Base-by-base conservation (phyloP, 73 alveolate genomes). In the Urostyla sp. region DNA sequence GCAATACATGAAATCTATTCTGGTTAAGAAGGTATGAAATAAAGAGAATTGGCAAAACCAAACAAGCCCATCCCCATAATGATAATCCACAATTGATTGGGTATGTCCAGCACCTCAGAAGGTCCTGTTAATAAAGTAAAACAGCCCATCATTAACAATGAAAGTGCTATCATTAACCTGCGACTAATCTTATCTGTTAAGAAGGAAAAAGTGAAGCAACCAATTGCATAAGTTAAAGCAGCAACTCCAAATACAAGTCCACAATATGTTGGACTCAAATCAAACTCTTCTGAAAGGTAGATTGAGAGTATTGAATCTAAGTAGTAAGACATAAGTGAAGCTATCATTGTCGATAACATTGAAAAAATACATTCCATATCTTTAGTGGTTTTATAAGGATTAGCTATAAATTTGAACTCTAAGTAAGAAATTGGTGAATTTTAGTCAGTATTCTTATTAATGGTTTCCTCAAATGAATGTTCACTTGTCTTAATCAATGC, bases 241-340 rank as follows among this genome's bases (percentile, higher is more conserved):
- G 79, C 61, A 40, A 63, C 44, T 36, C 61, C 79, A 63, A 63
- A 63, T 28, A 63, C 44, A 43, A 63, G 44, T 2, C 79, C 79
- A n/a, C 37, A 43, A n/a, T n/a, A n/a, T n/a, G n/a, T n/a, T n/a
- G n/a, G n/a, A n/a, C n/a, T n/a, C n/a, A n/a, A n/a, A n/a, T n/a
- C n/a, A n/a, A n/a, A n/a, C n/a, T n/a, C n/a, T n/a, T n/a, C n/a
- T n/a, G n/a, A n/a, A n/a, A n/a, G n/a, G n/a, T n/a, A n/a, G n/a
- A n/a, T n/a, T n/a, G n/a, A n/a, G n/a, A n/a, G n/a, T n/a, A n/a
- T n/a, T n/a, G n/a, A n/a, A n/a, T n/a, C n/a, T n/a, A n/a, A n/a
- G n/a, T n/a, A n/a, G n/a, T n/a, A n/a, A n/a, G n/a, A n/a, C n/a
- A n/a, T n/a, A n/a, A n/a, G n/a, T n/a, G n/a, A n/a, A n/a, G n/a